Percentiles rank a stretch among this genome's conserved stretches.
Evolutionary conservation across 2,329 filamentous ascomycete species (phyloP).

Genomic region (Aureobasidium sp.): DNA sequence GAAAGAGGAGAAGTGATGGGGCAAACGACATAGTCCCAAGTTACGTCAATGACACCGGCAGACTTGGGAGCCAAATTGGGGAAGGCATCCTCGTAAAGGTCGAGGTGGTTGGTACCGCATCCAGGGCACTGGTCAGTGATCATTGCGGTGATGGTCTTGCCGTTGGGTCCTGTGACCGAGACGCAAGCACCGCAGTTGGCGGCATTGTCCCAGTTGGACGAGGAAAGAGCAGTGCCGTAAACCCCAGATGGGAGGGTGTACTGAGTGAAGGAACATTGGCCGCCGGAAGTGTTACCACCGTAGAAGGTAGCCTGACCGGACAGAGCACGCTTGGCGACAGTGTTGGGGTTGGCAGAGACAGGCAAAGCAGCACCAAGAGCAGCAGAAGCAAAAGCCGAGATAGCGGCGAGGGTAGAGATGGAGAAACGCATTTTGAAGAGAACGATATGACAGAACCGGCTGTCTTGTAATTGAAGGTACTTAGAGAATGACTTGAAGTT

Average conservation of each 20-base stretch:
- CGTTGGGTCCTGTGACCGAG: conserved; percentile 47
- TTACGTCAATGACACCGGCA: conserved; percentile 43
- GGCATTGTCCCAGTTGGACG: conserved; percentile 49
- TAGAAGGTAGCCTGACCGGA: conserved; percentile 23
- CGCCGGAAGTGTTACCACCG: conserved; percentile 29
- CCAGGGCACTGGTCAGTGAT: conserved; percentile 52
- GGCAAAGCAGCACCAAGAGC: conserved; percentile 15
- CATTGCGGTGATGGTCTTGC: conserved; percentile 57
- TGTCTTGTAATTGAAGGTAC: conserved; percentile 4
- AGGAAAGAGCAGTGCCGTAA: conserved; percentile 56
- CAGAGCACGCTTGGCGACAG: conserved; percentile 15
- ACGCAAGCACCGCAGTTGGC: conserved; percentile 57
- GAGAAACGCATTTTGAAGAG: conserved; percentile 18
- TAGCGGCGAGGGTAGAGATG: conserved; percentile 16
- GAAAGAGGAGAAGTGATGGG: conserved; percentile 19
- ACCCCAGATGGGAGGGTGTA: conserved; percentile 55
- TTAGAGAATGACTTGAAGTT: not conserved
- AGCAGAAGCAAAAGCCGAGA: conserved; percentile 18
- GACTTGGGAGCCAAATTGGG: conserved; percentile 37
- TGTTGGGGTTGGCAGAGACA: conserved; percentile 8
- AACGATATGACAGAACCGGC: conserved; percentile 17
- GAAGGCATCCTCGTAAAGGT: conserved; percentile 50
- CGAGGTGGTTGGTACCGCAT: conserved; percentile 48
- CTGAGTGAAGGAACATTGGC: conserved; percentile 56
- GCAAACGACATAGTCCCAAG: conserved; percentile 26